phyloP scores from a whole-genome alignment of 148 eudicot species.

The Salicornia ramosissima region DNA sequence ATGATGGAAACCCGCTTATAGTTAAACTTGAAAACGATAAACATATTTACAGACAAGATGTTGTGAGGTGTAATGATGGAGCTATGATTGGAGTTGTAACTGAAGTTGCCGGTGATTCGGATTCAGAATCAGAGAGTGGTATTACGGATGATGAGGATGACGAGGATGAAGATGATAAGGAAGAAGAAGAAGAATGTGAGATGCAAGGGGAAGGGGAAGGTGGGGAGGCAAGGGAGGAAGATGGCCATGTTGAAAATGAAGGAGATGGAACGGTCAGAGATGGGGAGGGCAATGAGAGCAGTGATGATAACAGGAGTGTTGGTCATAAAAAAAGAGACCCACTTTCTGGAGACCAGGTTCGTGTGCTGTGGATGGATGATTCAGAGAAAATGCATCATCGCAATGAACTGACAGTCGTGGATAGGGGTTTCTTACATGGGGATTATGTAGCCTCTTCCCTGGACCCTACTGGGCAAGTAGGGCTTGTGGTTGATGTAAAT shows the following conservation, averaged over 20 bases:
- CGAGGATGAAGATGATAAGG: conserved; percentile 26
- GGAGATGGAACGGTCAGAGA: conserved; percentile 22
- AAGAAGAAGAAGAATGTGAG: conserved; percentile 37
- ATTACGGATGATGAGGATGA: conserved; percentile 65
- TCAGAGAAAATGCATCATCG: conserved; percentile 56
- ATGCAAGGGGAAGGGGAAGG: conserved; percentile 30
- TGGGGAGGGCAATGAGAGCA: conserved; percentile 31
- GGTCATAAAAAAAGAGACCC: conserved; percentile 34
- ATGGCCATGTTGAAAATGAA: conserved; percentile 29
- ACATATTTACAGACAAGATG: conserved; percentile 79
- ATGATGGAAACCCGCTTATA: conserved; percentile 26
- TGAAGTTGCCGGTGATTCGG: conserved; percentile 93
- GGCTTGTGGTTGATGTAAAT: conserved; percentile 72
- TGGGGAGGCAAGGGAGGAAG: conserved; percentile 33
- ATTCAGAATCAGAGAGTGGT: conserved; percentile 86
- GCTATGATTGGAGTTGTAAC: conserved; percentile 73
- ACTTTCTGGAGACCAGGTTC: conserved; percentile 71
- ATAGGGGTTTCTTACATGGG: conserved; percentile 82
- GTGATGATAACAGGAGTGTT: conserved; percentile 29
- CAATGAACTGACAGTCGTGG: conserved; percentile 59
- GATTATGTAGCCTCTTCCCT: conserved; percentile 85
- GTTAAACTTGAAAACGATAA: conserved; percentile 30
- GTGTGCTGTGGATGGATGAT: conserved; percentile 87
- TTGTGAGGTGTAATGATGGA: conserved; percentile 57
- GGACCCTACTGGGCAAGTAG: conserved; percentile 90